These are phyloP conservation scores for Magnusiomyces fungicola DNA, from an alignment of 1,139 yeast genomes.

Conservation along the genomic window DNA sequence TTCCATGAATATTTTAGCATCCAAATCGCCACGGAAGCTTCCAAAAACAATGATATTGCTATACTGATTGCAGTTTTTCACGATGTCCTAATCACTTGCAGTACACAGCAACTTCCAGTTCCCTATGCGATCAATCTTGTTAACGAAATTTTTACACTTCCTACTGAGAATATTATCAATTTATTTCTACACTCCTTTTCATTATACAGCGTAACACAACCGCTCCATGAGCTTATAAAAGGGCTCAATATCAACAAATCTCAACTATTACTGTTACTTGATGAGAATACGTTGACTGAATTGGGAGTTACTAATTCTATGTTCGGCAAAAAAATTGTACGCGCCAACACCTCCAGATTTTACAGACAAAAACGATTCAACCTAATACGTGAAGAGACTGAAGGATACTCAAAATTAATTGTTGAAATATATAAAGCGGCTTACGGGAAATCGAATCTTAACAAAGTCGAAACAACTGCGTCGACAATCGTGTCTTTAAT, in stretches of 20 bases:
- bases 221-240: constrained; percentile 18
- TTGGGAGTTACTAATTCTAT: constrained; percentile 24
- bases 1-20: constrained; percentile 9
- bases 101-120: constrained; percentile 13
- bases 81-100: constrained; percentile 19
- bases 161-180: constrained; percentile 9
- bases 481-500: constrained; percentile 50
- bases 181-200: constrained; percentile 23
- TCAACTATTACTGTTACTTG: constrained; percentile 21
- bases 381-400: constrained; percentile 67
- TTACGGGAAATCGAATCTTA: constrained; percentile 35
- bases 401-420: constrained; percentile 69
- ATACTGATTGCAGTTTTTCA: constrained; percentile 20
- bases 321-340: constrained; percentile 38
- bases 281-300: constrained; percentile 21
- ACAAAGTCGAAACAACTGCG: constrained; percentile 41
- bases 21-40: constrained; percentile 11
- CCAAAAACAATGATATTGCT: constrained; percentile 8
- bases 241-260: constrained; percentile 21
- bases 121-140: constrained; percentile 11
- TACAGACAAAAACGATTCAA: constrained; percentile 71
- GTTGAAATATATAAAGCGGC: constrained; percentile 44
- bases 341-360: constrained; percentile 40
- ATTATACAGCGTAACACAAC: constrained; percentile 15
- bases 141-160: constrained; percentile 8